Evolutionary conservation across 768 basidiomycete species (phyloP).

Genomic region (Flagelloscypha sp.): DNA sequence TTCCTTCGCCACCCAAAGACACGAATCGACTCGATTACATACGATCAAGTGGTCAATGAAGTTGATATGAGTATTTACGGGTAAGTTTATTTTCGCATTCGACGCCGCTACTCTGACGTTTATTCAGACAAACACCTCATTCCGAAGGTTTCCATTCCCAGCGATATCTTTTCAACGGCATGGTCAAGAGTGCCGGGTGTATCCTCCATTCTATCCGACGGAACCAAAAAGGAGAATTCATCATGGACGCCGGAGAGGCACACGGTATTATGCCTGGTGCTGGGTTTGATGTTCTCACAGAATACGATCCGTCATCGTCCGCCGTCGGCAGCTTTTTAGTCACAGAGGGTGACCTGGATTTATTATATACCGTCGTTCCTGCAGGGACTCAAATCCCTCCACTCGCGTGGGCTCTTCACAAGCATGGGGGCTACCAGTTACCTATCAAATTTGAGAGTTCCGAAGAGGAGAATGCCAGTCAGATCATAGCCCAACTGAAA

Average conservation of each 20-base stretch:
- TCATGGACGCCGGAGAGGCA: constrained; percentile 17
- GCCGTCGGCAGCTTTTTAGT: too few relatives aligned
- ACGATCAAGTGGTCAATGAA: too few relatives aligned
- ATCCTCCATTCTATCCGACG: constrained; percentile 4
- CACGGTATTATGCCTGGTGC: constrained; percentile 17
- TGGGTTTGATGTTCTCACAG: constrained; percentile 14
- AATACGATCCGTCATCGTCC: constrained; percentile 1
- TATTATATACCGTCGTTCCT: too few relatives aligned
- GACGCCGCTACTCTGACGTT: background rate
- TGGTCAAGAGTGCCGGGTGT: constrained; percentile 7
- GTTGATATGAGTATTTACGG: too few relatives aligned
- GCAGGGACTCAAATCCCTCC: too few relatives aligned
- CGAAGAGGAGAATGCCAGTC: too few relatives aligned
- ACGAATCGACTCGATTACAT: too few relatives aligned
- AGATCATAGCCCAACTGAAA: background rate
- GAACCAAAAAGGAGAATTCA: constrained; percentile 4
- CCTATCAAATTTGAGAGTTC: too few relatives aligned
- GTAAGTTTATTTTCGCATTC: constrained; percentile 1
- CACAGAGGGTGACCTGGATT: background rate
- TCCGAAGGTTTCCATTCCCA: constrained; percentile 18
- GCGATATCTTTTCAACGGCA: constrained; percentile 18
- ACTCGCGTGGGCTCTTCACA: too few relatives aligned
- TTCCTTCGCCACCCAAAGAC: too few relatives aligned
- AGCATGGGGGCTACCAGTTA: too few relatives aligned
- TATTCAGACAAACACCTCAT: constrained; percentile 19